These are phyloP conservation scores for Pisolithus marmoratus DNA, from an alignment of 768 basidiomycete species.

Conservation along the genomic window DNA sequence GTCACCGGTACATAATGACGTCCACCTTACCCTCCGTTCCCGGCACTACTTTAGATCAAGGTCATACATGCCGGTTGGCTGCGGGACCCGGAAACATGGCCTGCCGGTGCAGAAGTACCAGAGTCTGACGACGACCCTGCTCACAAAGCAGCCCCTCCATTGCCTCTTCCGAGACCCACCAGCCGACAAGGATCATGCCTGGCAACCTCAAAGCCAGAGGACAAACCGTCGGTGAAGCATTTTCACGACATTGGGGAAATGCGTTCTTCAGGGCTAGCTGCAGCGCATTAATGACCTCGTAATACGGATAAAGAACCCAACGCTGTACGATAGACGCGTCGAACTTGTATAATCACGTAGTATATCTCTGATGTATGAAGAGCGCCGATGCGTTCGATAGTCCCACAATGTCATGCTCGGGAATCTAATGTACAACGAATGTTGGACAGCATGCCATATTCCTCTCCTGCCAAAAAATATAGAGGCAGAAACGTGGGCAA, in stretches of 20 bases:
- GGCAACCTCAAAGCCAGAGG: not conserved
- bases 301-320: not conserved
- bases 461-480: constrained; percentile 23
- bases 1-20: not conserved
- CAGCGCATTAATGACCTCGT: not conserved
- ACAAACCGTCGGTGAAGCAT: not conserved
- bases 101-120: constrained; percentile 51
- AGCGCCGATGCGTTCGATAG: not conserved
- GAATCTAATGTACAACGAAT: constrained; percentile 5
- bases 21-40: constrained; percentile 11
- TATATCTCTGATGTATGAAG: not conserved
- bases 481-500: constrained; percentile 24
- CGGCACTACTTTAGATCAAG: constrained; percentile 64
- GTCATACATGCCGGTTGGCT: constrained; percentile 72
- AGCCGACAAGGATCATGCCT: not conserved
- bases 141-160: not conserved
- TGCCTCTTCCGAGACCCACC: constrained; percentile 3
- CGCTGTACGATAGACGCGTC: not conserved
- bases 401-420: not conserved
- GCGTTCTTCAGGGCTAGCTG: constrained; percentile 1
- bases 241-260: not conserved
- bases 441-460: not conserved
- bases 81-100: constrained; percentile 69
- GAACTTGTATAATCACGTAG: not conserved
- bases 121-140: constrained; percentile 49